Conservation (phyloP, 2,329 filamentous ascomycete genomes). For the Alternaria ethzedia region DNA sequence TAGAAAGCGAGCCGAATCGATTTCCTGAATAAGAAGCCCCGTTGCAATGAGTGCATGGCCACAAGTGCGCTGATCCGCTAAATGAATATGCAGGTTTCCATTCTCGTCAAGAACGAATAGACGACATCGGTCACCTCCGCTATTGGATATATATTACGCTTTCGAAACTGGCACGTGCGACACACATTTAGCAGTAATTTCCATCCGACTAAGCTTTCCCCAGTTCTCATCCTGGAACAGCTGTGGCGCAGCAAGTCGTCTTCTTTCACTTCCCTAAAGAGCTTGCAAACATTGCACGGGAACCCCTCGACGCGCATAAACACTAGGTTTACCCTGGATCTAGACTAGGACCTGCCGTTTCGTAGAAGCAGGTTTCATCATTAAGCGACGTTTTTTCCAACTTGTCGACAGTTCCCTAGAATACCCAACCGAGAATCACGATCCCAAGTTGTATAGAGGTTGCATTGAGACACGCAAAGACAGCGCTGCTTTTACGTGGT, state of each 20-base stretch:
- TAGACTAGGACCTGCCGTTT: background rate
- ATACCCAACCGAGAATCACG: background rate
- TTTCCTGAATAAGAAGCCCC: background rate
- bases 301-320: background rate
- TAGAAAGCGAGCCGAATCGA: background rate
- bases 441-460: background rate
- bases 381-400: background rate
- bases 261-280: background rate
- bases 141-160: background rate
- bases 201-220: background rate
- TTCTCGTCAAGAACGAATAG: background rate
- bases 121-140: background rate
- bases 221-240: background rate
- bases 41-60: background rate
- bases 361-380: background rate
- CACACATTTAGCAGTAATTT: background rate
- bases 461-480: background rate
- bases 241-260: background rate
- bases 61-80: background rate
- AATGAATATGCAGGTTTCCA: background rate
- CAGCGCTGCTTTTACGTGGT: background rate
- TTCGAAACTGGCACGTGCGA: background rate
- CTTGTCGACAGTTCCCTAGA: background rate
- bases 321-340: background rate
- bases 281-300: background rate